phyloP scores from a whole-genome alignment of 768 basidiomycete species.

The Boletus rex-veris region DNA sequence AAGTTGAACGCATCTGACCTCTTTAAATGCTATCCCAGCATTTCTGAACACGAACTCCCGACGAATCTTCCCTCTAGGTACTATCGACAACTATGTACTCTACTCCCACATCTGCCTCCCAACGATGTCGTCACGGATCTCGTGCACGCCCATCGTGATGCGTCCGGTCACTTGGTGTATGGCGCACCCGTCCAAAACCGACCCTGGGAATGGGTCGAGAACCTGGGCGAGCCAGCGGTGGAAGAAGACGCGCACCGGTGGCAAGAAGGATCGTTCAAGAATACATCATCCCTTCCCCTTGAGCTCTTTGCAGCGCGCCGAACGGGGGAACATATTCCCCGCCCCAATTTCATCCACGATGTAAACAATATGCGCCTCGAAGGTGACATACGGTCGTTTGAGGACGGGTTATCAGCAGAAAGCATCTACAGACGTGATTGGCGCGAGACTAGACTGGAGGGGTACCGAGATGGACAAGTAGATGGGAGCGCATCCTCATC shows the following conservation, averaged over 20 bases:
- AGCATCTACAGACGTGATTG: constrained; percentile 71
- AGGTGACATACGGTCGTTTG: constrained; percentile 53
- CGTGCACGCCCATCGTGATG: constrained; percentile 54
- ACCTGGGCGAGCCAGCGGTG: constrained; percentile 49
- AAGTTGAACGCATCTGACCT: constrained; percentile 54
- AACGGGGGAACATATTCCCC: constrained; percentile 54
- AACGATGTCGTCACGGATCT: constrained; percentile 54
- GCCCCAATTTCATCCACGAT: background rate
- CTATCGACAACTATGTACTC: constrained; percentile 50
- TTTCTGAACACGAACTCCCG: constrained; percentile 50
- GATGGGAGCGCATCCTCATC: constrained; percentile 5
- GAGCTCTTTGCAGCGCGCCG: constrained; percentile 64
- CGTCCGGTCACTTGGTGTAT: constrained; percentile 46
- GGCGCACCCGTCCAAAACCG: constrained; percentile 61
- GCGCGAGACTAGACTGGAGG: constrained; percentile 60
- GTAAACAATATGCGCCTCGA: constrained; percentile 29
- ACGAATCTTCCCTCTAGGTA: constrained; percentile 53
- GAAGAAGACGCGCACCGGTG: constrained; percentile 43
- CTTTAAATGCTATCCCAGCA: constrained; percentile 60
- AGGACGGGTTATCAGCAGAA: constrained; percentile 61
- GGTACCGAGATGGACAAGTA: constrained; percentile 12
- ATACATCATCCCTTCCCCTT: constrained; percentile 67
- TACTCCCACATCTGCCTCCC: constrained; percentile 55
- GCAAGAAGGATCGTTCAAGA: constrained; percentile 50
- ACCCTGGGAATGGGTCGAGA: constrained; percentile 87